These are phyloP conservation scores for Sporothrix sp. DNA, from an alignment of 2,329 filamentous ascomycete species.

Conservation along the genomic window DNA sequence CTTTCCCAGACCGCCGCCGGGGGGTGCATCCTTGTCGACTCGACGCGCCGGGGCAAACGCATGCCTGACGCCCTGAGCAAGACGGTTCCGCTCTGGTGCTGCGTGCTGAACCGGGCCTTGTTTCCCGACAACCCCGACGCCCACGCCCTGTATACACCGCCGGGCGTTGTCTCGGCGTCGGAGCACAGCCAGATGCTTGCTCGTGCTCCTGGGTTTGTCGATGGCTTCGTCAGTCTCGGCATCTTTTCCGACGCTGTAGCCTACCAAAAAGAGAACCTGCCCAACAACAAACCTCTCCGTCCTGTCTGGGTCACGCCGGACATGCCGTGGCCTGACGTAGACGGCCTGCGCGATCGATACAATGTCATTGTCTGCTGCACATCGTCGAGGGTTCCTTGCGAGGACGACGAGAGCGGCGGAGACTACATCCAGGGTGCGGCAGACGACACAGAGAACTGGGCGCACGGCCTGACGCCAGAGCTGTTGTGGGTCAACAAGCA, in stretches of 20 bases:
- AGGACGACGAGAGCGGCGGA: constrained; percentile 60
- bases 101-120: constrained; percentile 69
- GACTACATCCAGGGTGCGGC: constrained; percentile 93
- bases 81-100: constrained; percentile 88
- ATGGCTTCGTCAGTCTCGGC: constrained; percentile 43
- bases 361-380: constrained; percentile 77
- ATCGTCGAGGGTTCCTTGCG: constrained; percentile 62
- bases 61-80: constrained; percentile 95
- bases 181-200: constrained; percentile 71
- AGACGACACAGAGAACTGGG: constrained; percentile 93
- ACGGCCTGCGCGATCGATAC: constrained; percentile 36
- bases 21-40: constrained; percentile 79
- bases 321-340: constrained; percentile 27
- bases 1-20: constrained; percentile 53
- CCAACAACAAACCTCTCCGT: constrained; percentile 59
- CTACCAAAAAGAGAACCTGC: constrained; percentile 36
- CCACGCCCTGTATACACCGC: constrained; percentile 58
- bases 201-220: constrained; percentile 46
- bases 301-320: constrained; percentile 61
- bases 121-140: constrained; percentile 45
- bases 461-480: constrained; percentile 63
- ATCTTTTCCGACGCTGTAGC: background rate
- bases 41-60: constrained; percentile 69
- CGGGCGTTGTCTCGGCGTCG: constrained; percentile 60
- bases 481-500: constrained; percentile 69